A percentile compares a stretch with the other conserved stretches of the same genome.
phyloP scores from a whole-genome alignment of 2,329 filamentous ascomycete species.

The Colletotrichum gloeosporioides region DNA sequence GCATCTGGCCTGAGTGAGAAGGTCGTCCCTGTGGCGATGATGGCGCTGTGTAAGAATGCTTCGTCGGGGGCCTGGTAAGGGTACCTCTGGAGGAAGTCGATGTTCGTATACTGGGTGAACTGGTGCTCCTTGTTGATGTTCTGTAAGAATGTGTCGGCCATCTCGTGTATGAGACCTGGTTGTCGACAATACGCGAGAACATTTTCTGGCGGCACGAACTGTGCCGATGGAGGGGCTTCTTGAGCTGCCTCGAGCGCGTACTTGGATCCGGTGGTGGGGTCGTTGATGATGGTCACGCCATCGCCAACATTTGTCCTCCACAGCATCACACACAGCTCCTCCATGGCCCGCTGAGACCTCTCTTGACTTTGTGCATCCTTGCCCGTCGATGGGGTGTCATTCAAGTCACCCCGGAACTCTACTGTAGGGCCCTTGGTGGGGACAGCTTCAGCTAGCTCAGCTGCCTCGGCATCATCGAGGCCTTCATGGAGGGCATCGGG shows the following conservation, averaged over 20 bases:
- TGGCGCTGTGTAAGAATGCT: conserved; percentile 19
- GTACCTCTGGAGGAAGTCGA: conserved; percentile 11
- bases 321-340: conserved; percentile 24
- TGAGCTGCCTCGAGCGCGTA: conserved; percentile 2
- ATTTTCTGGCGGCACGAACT: not conserved
- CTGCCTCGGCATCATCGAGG: not conserved
- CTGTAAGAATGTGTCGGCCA: conserved; percentile 13
- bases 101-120: conserved; percentile 15
- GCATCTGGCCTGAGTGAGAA: conserved; percentile 13
- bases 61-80: conserved; percentile 13
- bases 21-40: conserved; percentile 12
- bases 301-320: conserved; percentile 24
- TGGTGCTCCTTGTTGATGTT: conserved; percentile 24
- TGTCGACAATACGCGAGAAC: conserved; percentile 18
- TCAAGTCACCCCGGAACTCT: not conserved
- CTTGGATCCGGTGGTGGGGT: conserved; percentile 8
- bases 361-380: not conserved
- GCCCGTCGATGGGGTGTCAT: not conserved
- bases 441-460: not conserved
- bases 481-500: not conserved
- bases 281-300: conserved; percentile 23
- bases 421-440: not conserved
- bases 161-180: conserved; percentile 1
- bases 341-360: conserved; percentile 21
- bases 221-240: not conserved